Percentiles rank a stretch among this genome's conserved stretches.
Evolutionary conservation across 768 basidiomycete genomes (phyloP).

Genomic region (Suillus spraguei): DNA sequence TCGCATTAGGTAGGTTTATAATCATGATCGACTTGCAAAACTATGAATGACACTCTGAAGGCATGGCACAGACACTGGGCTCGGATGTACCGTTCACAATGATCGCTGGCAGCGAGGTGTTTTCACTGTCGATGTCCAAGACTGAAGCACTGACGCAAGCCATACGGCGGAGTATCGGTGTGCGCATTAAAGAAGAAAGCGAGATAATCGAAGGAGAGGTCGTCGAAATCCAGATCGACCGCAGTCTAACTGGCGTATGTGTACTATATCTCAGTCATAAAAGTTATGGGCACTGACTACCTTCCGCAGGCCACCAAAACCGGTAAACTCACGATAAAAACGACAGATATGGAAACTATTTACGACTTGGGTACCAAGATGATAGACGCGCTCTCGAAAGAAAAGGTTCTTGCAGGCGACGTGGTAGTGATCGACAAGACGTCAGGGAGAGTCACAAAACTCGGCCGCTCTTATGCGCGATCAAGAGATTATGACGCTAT

Average conservation of each 20-base stretch:
- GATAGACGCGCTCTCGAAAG: slow-evolving; percentile 97
- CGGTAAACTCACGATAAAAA: slow-evolving; percentile 96
- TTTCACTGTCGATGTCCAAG: slow-evolving; percentile 97
- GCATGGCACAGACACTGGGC: slow-evolving; percentile 96
- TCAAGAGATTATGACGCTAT: slow-evolving; percentile 98
- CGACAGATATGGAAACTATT: slow-evolving; percentile 99
- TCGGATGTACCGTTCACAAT: slow-evolving; percentile 96
- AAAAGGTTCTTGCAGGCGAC: slow-evolving; percentile 94
- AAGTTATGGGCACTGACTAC: slow-evolving; percentile 1
- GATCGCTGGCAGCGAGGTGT: slow-evolving; percentile 97
- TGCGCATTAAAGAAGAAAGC: slow-evolving; percentile 96
- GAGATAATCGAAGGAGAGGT: slow-evolving; percentile 98
- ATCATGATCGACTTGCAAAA: background rate
- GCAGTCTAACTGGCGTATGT: slow-evolving; percentile 90
- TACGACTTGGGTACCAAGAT: slow-evolving; percentile 99
- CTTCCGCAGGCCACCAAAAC: slow-evolving; percentile 89
- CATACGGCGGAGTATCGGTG: slow-evolving; percentile 94
- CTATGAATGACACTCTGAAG: slow-evolving; percentile 39
- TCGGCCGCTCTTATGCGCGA: slow-evolving; percentile 95
- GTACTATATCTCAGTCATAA: background rate
- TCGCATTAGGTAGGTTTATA: slow-evolving; percentile 81
- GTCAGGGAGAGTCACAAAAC: slow-evolving; percentile 94
- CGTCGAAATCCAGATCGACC: slow-evolving; percentile 97
- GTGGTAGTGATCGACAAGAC: slow-evolving; percentile 98
- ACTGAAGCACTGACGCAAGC: slow-evolving; percentile 98